Conservation (phyloP, 1,284 basidiomycete species). For the Malassezia cuniculi region DNA sequence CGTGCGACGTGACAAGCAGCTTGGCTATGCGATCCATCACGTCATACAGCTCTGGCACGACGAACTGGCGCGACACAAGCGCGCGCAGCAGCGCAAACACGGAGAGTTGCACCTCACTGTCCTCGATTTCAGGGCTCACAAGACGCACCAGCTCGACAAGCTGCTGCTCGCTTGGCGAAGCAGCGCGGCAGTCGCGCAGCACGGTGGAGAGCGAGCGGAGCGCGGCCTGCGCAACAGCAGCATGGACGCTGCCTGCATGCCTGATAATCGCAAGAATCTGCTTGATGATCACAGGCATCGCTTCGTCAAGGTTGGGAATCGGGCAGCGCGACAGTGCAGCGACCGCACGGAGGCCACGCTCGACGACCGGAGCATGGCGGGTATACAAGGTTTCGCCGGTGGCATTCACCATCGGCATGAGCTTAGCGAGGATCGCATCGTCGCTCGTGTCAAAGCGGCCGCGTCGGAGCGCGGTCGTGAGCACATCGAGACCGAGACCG, state of each 20-base stretch:
- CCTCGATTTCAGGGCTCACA: constrained; percentile 81
- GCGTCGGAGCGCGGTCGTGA: constrained; percentile 72
- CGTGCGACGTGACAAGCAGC: constrained; percentile 87
- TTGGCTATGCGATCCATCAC: constrained; percentile 89
- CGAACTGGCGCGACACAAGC: constrained; percentile 76
- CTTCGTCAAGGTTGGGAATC: constrained; percentile 61
- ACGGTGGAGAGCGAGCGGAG: constrained; percentile 75
- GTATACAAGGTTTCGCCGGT: constrained; percentile 91
- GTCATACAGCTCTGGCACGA: constrained; percentile 94
- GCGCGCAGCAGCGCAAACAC: constrained; percentile 85
- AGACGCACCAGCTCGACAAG: constrained; percentile 74
- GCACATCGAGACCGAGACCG: constrained; percentile 78
- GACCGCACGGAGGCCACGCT: constrained; percentile 65
- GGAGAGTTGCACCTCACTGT: constrained; percentile 65
- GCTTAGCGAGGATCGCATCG: constrained; percentile 57
- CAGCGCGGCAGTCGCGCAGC: constrained; percentile 53
- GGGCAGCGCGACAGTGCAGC: constrained; percentile 75
- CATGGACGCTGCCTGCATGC: constrained; percentile 72
- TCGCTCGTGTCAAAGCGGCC: constrained; percentile 76
- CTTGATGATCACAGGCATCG: constrained; percentile 68
- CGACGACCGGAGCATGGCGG: constrained; percentile 63
- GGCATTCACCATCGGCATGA: constrained; percentile 72
- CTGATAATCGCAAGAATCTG: constrained; percentile 78
- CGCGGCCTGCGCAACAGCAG: constrained; percentile 75
- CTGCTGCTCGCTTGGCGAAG: constrained; percentile 76